Conservation (phyloP, 2,329 filamentous ascomycete genomes). For the Byssoonygena ceratinophila region DNA sequence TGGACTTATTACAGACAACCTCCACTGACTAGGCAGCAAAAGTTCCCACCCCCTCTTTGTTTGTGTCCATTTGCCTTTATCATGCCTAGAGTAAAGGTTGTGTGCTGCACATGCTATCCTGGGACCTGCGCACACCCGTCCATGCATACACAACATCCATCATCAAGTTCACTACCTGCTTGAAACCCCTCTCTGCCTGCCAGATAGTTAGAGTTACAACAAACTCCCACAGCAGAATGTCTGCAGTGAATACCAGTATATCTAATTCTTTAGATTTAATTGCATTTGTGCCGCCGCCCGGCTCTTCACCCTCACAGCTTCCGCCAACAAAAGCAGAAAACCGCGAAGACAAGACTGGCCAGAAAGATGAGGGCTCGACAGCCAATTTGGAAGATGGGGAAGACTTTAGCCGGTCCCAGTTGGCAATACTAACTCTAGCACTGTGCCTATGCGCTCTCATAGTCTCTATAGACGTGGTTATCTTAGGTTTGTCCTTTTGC, state of each 20-base stretch:
- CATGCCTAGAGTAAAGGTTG: neutral
- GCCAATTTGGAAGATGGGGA: neutral
- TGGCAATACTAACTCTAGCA: conserved; percentile 3
- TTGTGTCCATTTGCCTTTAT: neutral
- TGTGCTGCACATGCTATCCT: neutral
- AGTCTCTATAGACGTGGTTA: conserved; percentile 7
- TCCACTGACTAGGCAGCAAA: neutral
- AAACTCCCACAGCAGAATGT: neutral
- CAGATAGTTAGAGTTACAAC: neutral
- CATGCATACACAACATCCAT: neutral
- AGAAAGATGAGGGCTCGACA: neutral
- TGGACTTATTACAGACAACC: neutral
- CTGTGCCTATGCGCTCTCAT: conserved; percentile 8
- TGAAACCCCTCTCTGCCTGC: too few species aligned
- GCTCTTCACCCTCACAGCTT: neutral
- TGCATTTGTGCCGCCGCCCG: neutral
- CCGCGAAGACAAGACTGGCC: neutral
- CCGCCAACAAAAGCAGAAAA: neutral
- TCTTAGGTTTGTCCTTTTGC: conserved; percentile 4
- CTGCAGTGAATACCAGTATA: neutral
- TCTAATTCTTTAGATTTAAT: neutral
- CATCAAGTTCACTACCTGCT: neutral
- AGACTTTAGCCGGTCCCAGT: neutral
- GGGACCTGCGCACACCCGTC: neutral
- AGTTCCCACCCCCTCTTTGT: neutral